Base-by-base conservation (phyloP, 2,329 filamentous ascomycete genomes). In the Paecilomyces dactylethromorphus region DNA sequence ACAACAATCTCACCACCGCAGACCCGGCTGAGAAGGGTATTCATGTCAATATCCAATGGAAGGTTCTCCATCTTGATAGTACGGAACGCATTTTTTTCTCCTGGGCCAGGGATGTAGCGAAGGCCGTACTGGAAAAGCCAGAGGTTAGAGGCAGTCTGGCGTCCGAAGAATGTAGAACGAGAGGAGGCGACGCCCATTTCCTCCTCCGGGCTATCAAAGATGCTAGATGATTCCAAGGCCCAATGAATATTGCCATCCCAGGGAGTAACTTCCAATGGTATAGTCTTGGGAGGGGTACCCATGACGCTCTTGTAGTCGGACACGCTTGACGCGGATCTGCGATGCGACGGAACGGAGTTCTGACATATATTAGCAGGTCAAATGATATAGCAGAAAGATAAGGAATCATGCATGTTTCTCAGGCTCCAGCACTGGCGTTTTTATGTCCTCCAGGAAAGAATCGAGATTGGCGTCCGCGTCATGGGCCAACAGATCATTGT, bases 111-210 rank as follows among this genome's bases (percentile, higher is more conserved):
- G 0, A 67, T 60, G 53, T 69, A 73, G 45, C 71, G 65, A n/a
- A 74, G 60, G 0, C 69, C 70, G 21, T 71, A 70, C 53, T 71
- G 66, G 54, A 70, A 71, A 11, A 71, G 51, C 59, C 62, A 65
- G 22, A 62, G 63, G 11, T 66, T 60, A 29, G 50, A 52, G 22
- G 50, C 21, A n/a, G 50, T 29, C 5, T 21, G 21, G 21, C 21
- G 6, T 29, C 22, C 22, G 11, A 29, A 52, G 21, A 52, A 52
- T 3, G 11, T 15, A 22, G 3, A 6, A 13, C 50, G 50, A 10
- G 1, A 18, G n/a, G 21, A 13, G 13, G 50, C 50, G 10, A 7
- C 50, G 5, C 11, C 22, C 5, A 13, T 12, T 26, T 29, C 50
- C 22, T 52, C 26, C 21, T 52, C 50, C 10, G 21, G 50, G n/a